These are phyloP conservation scores for Kazachstania africana DNA, from an alignment of 805 yeast genomes.

Conservation along the genomic window DNA sequence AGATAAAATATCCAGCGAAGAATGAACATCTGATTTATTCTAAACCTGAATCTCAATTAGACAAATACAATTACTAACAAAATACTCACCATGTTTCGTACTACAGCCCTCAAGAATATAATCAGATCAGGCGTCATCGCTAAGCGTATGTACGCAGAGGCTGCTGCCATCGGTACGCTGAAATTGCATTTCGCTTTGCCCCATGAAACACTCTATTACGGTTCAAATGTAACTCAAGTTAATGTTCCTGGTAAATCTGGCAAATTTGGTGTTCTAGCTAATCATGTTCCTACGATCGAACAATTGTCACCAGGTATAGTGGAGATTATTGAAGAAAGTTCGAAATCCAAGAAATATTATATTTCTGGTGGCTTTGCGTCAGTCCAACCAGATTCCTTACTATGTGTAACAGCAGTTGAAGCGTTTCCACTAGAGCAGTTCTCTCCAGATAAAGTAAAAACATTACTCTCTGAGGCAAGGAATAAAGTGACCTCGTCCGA, in stretches of 20 bases:
- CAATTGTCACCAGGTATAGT: slow-evolving; percentile 93
- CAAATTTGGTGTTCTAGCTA: slow-evolving; percentile 91
- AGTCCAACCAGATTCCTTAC: slow-evolving; percentile 85
- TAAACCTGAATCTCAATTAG: too few relatives aligned
- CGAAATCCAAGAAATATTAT: slow-evolving; percentile 66
- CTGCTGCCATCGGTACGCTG: slow-evolving; percentile 54
- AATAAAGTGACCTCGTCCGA: slow-evolving; percentile 78
- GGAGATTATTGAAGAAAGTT: slow-evolving; percentile 71
- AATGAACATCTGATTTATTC: too few relatives aligned
- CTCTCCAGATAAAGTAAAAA: slow-evolving; percentile 66
- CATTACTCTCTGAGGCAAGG: slow-evolving; percentile 84
- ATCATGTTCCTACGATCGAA: slow-evolving; percentile 95
- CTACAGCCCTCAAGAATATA: too few relatives aligned
- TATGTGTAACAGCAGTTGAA: slow-evolving; percentile 88
- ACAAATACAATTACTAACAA: too few relatives aligned
- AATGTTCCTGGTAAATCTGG: slow-evolving; percentile 94
- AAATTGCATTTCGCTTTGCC: slow-evolving; percentile 88
- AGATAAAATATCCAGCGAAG: too few relatives aligned
- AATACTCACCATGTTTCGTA: too few relatives aligned
- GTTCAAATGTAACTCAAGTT: slow-evolving; percentile 51
- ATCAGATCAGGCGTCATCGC: slow-evolving; percentile 29
- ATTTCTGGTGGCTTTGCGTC: slow-evolving; percentile 95
- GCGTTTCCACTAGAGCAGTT: slow-evolving; percentile 87
- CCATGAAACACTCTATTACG: slow-evolving; percentile 54
- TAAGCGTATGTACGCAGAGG: slow-evolving; percentile 78